Conservation (phyloP, 306 rosid species). For the Elaeagnus macrophylla region DNA sequence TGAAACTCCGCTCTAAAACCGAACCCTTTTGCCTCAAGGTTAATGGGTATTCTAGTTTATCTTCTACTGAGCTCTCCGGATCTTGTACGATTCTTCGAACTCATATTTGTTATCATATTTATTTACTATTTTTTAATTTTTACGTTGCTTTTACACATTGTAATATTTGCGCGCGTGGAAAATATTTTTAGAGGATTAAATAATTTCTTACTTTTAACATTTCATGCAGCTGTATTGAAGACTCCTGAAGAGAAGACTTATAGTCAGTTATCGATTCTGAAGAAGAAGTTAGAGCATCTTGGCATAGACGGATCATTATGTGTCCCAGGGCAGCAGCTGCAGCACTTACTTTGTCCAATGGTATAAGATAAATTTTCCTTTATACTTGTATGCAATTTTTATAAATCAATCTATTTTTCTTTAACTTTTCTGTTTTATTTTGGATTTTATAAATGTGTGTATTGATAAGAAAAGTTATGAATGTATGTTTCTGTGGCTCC, state of each 20-base stretch:
- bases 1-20: no score
- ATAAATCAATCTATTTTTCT: not conserved
- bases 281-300: constrained; percentile 40
- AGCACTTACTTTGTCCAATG: constrained; percentile 57
- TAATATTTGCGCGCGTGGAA: no score
- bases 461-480: not conserved
- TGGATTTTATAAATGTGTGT: not conserved
- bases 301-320: constrained; percentile 39
- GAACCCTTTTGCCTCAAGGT: no score
- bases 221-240: constrained; percentile 34
- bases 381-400: not conserved
- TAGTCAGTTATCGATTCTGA: constrained; percentile 23
- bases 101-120: no score
- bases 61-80: no score
- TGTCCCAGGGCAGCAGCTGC: constrained; percentile 51
- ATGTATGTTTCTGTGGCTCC: no score
- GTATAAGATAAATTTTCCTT: constrained; percentile 23
- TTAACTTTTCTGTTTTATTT: not conserved
- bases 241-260: constrained; percentile 13
- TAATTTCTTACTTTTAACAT: not conserved
- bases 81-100: no score
- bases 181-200: not conserved
- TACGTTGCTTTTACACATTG: no score
- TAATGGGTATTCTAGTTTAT: no score
- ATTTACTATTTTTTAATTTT: no score